Evolutionary conservation across 225 moss, liverwort and hornwort genomes (phyloP).

Genomic region (Takakia lepidozioides): DNA sequence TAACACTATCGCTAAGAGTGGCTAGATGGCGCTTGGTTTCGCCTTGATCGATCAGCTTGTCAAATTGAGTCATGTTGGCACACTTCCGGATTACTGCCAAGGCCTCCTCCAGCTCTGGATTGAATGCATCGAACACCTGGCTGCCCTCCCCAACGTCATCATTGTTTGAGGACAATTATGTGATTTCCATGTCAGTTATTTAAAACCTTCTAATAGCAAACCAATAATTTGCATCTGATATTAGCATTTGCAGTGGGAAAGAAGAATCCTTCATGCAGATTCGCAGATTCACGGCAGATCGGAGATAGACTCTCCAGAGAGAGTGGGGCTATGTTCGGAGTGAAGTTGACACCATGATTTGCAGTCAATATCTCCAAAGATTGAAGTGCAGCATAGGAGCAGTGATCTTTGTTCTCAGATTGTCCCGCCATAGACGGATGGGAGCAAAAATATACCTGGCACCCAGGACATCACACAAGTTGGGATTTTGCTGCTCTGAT

Average conservation of each 20-base stretch:
- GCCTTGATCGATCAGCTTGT: slow-evolving; percentile 74
- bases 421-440: too few species aligned
- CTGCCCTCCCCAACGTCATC: slow-evolving; percentile 31
- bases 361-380: not conserved
- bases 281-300: too few species aligned
- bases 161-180: not conserved
- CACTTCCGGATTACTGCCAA: slow-evolving; percentile 55
- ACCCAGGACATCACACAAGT: slow-evolving; percentile 39
- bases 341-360: not conserved
- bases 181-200: not conserved
- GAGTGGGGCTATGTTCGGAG: not conserved
- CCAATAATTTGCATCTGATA: too few species aligned
- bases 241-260: too few species aligned
- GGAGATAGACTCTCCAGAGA: too few species aligned
- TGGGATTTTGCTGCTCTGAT: slow-evolving; percentile 43
- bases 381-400: too few species aligned
- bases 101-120: slow-evolving; percentile 44
- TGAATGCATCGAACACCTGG: slow-evolving; percentile 51
- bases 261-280: too few species aligned
- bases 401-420: too few species aligned
- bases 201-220: not conserved
- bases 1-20: slow-evolving; percentile 26
- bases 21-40: slow-evolving; percentile 33
- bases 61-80: slow-evolving; percentile 55
- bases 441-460: slow-evolving; percentile 57